Evolutionary conservation across 164 flowering plant species (phyloP), one percentile per base, ranked within the genome.

Genomic region (Piper longum): DNA sequence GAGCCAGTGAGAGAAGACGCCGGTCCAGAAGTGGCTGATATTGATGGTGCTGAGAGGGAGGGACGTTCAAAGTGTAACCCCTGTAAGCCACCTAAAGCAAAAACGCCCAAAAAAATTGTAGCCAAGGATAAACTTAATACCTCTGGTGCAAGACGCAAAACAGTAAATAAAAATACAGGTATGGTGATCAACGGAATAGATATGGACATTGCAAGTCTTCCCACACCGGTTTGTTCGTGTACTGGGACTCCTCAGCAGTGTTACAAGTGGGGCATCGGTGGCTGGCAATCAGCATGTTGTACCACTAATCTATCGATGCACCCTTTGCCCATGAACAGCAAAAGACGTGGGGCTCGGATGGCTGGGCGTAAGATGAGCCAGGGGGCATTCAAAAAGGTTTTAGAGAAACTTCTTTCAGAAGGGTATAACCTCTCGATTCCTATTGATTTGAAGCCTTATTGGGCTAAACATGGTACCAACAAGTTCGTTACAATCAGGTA

Each of bases 391-490:
- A 90, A 86, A 82, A 89, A 89, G 80, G 97, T 88, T 1, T 67
- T 90, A 75, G 97, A 90, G 78, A 88, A 86, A 72, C 92, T 90
- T 56, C 80, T 80, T 4, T 73, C 83, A 7, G 95, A 88, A 71
- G 89, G 88, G 16, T 81, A 83, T 68, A 78, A 78, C 73, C 85
- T 90, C 64, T 72, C 85, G 61, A 82, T 77, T 67, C 86, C 89
- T 36, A 87, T 89, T 69, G 97, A 89, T 76, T 74, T 90, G 78
- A 88, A 78, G 89, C 75, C 72, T 64, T 80, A 86, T 71, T 88
- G 97, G 97, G 97, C 97, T 2, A 88, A 81, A 61, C 95, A 90
- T 78, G 97, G 95, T 45, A 87, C 97, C 72, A 89, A 89, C 84
- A 89, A 89, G 83, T 89, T 87, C 63, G 95, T 87, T 71, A 84